Evolutionary conservation across 1,284 basidiomycete species (phyloP), one percentile per base, ranked within the genome.

Genomic region (Malassezia yamatoensis): DNA sequence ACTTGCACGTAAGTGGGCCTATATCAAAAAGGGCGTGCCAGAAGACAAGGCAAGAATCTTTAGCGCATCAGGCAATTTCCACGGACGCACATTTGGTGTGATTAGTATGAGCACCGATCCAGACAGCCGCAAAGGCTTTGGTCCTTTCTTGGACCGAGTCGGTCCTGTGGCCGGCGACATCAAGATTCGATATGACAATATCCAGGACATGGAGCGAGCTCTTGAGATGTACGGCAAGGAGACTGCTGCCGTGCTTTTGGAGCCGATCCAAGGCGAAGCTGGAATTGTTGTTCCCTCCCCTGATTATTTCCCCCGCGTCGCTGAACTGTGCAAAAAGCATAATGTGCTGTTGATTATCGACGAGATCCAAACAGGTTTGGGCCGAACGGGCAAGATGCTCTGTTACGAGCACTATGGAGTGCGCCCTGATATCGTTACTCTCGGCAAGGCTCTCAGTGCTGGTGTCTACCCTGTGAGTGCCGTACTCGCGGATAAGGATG

Each of bases 241-340:
- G 63, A 84, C 89, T 32, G 91, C 90, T 10, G 93, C 88, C 1
- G 91, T 98, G 79, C 81, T 98, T 57, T 82, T 98, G 8, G 93
- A 98, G 78, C 93, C 93, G 5, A 96, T 98, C 66, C 94, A 98
- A 77, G 93, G 93, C 34, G 93, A 98, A 78, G 93, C 93, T 10
- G 93, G 90, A 20, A 93, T 96, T 68, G 83, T 93, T 53, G 87
- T 98, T 13, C 93, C 93, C 0, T 83, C 85, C n/a, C 80, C 82
- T 24, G 90, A 90, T 7, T 98, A 98, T 77, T 81, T 98, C 42
- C 75, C 81, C 35, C 78, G 82, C 61, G 85, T 85, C 20, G 83
- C 85, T 53, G 83, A 82, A 60, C 80, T 96, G 18, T 98, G 94
- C 82, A 86, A 85, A 78, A 83, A 88, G 78, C 83, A 94, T 78